phyloP scores from a whole-genome alignment of 208 protist species.

The Wallacemonas collosoma region DNA sequence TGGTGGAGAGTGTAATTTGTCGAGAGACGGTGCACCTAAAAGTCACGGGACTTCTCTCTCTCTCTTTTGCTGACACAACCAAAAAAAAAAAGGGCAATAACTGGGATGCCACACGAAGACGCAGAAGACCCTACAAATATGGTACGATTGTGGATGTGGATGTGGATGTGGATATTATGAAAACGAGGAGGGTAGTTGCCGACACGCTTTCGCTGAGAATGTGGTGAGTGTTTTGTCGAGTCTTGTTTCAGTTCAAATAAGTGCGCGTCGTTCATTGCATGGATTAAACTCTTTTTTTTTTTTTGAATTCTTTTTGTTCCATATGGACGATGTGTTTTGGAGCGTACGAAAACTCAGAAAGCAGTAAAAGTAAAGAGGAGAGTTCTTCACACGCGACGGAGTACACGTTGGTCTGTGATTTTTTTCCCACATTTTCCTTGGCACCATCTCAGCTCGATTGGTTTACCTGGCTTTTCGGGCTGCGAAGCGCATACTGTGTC shows the following conservation, averaged over 20 bases:
- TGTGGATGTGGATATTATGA: too few relatives aligned
- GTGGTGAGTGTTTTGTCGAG: too few relatives aligned
- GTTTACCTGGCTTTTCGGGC: neutral
- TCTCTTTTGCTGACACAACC: neutral
- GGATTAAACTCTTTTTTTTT: too few relatives aligned
- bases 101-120: neutral
- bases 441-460: neutral
- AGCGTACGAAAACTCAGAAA: neutral
- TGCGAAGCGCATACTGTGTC: slow-evolving; percentile 1
- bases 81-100: slow-evolving; percentile 1
- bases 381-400: too few relatives aligned
- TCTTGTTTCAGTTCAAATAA: too few relatives aligned
- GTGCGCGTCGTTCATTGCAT: too few relatives aligned
- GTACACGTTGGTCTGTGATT: too few relatives aligned
- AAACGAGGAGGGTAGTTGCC: too few relatives aligned
- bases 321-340: neutral
- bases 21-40: too few relatives aligned
- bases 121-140: neutral
- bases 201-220: too few relatives aligned
- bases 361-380: neutral
- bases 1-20: neutral
- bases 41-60: neutral
- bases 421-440: neutral
- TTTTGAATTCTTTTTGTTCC: slow-evolving; percentile 8
- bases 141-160: too few relatives aligned